A percentile compares a stretch with the other conserved stretches of the same genome.
Conservation (phyloP, 2,329 filamentous ascomycete genomes). For the Erysiphe neolycopersici region DNA sequence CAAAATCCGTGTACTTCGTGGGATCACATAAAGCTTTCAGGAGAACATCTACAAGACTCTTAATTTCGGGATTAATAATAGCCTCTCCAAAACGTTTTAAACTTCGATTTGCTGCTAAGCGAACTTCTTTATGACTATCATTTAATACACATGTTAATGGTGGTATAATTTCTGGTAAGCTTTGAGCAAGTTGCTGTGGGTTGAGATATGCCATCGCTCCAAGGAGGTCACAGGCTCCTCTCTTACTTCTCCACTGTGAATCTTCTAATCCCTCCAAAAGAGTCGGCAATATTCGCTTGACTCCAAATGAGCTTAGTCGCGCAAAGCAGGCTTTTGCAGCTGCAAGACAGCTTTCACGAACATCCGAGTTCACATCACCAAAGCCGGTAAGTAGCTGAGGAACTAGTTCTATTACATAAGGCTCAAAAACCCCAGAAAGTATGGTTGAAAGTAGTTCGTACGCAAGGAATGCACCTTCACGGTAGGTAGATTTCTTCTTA, state of each 20-base stretch:
- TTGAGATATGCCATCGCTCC: slow-evolving; percentile 98
- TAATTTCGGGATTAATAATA: slow-evolving; percentile 93
- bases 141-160: slow-evolving; percentile 83
- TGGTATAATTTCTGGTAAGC: slow-evolving; percentile 87
- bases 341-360: slow-evolving; percentile 77
- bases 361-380: slow-evolving; percentile 65
- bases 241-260: slow-evolving; percentile 93
- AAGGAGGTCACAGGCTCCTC: slow-evolving; percentile 84
- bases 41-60: slow-evolving; percentile 68
- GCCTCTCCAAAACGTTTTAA: slow-evolving; percentile 96
- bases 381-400: slow-evolving; percentile 75
- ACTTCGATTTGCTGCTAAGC: slow-evolving; percentile 74
- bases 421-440: slow-evolving; percentile 73
- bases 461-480: slow-evolving; percentile 68
- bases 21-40: slow-evolving; percentile 93
- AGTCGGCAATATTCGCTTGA: slow-evolving; percentile 80
- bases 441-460: slow-evolving; percentile 77
- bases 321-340: slow-evolving; percentile 88
- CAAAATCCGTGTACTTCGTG: slow-evolving; percentile 89
- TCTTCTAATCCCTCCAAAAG: slow-evolving; percentile 82
- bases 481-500: slow-evolving; percentile 72
- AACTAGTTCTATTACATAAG: slow-evolving; percentile 87
- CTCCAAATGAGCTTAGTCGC: slow-evolving; percentile 79
- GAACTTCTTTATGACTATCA: slow-evolving; percentile 94
- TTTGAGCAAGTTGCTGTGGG: slow-evolving; percentile 75